These are phyloP conservation scores for Eucalyptus pauciflora DNA, from an alignment of 345 rosid species.

Conservation along the genomic window DNA sequence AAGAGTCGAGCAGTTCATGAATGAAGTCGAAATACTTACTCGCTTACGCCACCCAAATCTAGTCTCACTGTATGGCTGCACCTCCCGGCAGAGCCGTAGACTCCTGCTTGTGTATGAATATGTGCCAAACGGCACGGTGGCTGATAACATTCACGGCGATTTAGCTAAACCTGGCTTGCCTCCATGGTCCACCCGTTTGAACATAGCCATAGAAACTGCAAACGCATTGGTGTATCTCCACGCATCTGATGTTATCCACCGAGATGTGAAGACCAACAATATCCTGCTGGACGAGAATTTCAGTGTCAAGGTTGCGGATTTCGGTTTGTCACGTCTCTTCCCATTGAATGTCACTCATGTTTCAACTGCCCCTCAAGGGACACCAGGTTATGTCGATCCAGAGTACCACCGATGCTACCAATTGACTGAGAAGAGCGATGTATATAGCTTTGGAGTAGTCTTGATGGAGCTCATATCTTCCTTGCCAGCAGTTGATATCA, in stretches of 20 bases:
- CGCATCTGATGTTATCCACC: slow-evolving; percentile 62
- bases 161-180: slow-evolving; percentile 53
- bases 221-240: slow-evolving; percentile 71
- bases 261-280: slow-evolving; percentile 85
- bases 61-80: slow-evolving; percentile 74
- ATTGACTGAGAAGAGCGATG: slow-evolving; percentile 81
- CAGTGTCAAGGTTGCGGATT: slow-evolving; percentile 87
- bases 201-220: slow-evolving; percentile 85
- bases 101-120: slow-evolving; percentile 80
- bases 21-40: slow-evolving; percentile 70
- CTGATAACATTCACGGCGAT: slow-evolving; percentile 72
- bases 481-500: slow-evolving; percentile 82
- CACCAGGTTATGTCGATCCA: slow-evolving; percentile 93
- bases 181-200: slow-evolving; percentile 50
- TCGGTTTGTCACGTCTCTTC: slow-evolving; percentile 78
- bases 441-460: slow-evolving; percentile 68
- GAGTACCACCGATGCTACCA: slow-evolving; percentile 86
- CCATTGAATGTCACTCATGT: slow-evolving; percentile 63
- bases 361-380: slow-evolving; percentile 93
- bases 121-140: slow-evolving; percentile 79
- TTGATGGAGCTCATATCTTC: slow-evolving; percentile 65
- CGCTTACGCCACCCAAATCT: slow-evolving; percentile 61
- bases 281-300: slow-evolving; percentile 74
- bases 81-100: slow-evolving; percentile 68
- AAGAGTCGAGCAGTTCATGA: slow-evolving; percentile 74